These are phyloP conservation scores for Ceratocystis eucalypticola DNA, from an alignment of 2,329 filamentous ascomycete genomes.

Conservation along the genomic window DNA sequence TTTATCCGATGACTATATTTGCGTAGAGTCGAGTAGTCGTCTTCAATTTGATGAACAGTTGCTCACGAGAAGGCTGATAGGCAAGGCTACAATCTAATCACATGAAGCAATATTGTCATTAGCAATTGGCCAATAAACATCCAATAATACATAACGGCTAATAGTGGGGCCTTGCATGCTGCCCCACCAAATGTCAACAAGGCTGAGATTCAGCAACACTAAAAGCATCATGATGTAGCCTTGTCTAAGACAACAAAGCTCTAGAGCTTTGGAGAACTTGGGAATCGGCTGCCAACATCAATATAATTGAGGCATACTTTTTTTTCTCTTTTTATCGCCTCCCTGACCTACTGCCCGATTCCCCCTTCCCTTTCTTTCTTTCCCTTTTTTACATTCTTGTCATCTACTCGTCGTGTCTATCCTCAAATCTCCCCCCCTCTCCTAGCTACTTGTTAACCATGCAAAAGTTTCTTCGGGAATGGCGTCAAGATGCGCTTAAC, in stretches of 20 bases:
- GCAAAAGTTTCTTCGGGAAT: conserved; percentile 87
- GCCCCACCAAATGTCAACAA: conserved; percentile 13
- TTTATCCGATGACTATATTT: background rate
- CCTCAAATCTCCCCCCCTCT: background rate
- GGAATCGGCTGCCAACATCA: background rate
- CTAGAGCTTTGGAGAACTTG: background rate
- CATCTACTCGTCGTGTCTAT: background rate
- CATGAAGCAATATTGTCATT: too few relatives aligned
- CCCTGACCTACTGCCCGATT: too few relatives aligned
- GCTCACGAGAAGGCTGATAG: conserved; percentile 12
- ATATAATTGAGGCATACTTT: too few relatives aligned
- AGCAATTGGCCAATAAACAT: conserved; percentile 13
- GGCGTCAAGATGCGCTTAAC: conserved; percentile 89
- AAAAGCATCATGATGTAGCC: conserved; percentile 1
- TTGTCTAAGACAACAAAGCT: background rate
- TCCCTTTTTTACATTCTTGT: background rate
- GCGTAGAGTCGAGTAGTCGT: background rate
- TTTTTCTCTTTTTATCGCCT: background rate
- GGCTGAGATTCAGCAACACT: conserved; percentile 14
- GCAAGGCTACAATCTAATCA: background rate
- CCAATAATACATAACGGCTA: conserved; percentile 2
- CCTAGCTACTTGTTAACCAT: conserved; percentile 35
- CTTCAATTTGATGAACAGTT: background rate
- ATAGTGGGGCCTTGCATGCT: conserved; percentile 1
- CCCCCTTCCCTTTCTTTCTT: too few relatives aligned